Percentiles rank a stretch among this genome's conserved stretches.
Conservation (phyloP, 2,329 filamentous ascomycete genomes). For the Hypoxylon sp. region DNA sequence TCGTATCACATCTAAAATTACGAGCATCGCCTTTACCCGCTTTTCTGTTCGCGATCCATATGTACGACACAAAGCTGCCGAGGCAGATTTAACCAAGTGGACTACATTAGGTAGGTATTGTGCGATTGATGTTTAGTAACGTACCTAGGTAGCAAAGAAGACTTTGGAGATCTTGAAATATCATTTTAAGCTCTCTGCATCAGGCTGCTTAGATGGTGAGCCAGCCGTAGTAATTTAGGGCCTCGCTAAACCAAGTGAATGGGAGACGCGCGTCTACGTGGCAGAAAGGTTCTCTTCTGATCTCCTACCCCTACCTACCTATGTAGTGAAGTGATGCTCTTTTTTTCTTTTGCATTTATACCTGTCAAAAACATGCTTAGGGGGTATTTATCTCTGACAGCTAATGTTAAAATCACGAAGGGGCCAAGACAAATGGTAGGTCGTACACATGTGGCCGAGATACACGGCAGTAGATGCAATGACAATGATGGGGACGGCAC, state of each 20-base stretch:
- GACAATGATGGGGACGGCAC: not conserved
- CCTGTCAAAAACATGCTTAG: too few relatives aligned
- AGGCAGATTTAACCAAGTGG: too few relatives aligned
- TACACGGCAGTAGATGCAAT: not conserved
- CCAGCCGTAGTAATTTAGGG: too few relatives aligned
- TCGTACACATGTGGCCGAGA: too few relatives aligned
- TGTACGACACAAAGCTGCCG: not conserved
- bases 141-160: too few relatives aligned
- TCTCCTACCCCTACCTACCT: not conserved
- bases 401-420: too few relatives aligned
- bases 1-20: conserved; percentile 1
- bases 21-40: not conserved
- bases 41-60: not conserved
- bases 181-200: too few relatives aligned
- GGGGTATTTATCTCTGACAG: too few relatives aligned
- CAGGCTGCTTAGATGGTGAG: too few relatives aligned
- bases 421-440: too few relatives aligned
- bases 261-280: not conserved
- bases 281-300: not conserved
- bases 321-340: not conserved
- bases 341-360: too few relatives aligned
- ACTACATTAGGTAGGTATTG: not conserved
- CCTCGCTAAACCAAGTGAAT: not conserved
- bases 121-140: not conserved
- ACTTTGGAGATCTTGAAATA: too few relatives aligned